Evolutionary conservation across 257 asterid species (phyloP).

Genomic region (Nicotiana tomentosiformis): DNA sequence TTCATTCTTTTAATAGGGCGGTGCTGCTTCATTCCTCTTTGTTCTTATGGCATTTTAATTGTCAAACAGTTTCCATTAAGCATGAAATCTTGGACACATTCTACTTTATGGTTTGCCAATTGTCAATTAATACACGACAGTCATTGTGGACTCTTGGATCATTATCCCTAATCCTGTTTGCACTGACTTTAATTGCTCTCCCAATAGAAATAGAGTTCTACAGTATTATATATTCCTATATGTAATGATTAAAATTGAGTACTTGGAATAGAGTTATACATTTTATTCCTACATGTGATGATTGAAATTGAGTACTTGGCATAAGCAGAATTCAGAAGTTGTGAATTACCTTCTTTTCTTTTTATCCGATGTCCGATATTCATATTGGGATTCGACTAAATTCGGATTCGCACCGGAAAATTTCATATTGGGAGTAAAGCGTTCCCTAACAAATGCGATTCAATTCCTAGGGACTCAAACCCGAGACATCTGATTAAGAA

Average conservation of each 20-base stretch:
- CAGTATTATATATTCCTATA: background rate
- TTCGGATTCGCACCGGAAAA: no score
- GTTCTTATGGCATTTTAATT: no score
- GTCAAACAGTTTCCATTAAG: background rate
- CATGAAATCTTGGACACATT: background rate
- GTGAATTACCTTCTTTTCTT: background rate
- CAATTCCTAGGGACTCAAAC: no score
- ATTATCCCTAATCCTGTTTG: background rate
- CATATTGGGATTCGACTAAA: no score
- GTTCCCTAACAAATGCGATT: no score
- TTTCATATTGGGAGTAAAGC: no score
- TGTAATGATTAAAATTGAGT: background rate
- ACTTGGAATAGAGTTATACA: background rate
- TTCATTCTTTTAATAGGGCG: background rate
- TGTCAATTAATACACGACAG: background rate
- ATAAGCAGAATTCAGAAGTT: no score
- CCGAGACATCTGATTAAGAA: no score
- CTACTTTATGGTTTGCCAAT: background rate
- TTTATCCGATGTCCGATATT: no score
- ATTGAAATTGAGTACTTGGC: background rate
- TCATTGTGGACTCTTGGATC: background rate
- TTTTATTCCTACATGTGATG: background rate
- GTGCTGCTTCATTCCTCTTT: background rate
- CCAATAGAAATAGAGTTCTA: background rate
- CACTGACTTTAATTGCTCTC: background rate